phyloP scores from a whole-genome alignment of 345 rosid species.

The Clausena lansium region DNA sequence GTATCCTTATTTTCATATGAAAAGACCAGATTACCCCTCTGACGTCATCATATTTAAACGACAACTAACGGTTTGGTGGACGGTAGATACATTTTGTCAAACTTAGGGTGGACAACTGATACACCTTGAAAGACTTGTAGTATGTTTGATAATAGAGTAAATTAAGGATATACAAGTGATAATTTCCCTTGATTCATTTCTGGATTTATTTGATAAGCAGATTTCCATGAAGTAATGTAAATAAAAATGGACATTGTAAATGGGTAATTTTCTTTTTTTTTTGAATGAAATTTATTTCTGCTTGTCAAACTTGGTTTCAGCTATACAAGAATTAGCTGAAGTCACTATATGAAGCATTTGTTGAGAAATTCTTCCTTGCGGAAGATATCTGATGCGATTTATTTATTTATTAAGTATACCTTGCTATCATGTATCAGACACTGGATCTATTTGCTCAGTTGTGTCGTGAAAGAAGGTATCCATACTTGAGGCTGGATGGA shows the following conservation, averaged over 20 bases:
- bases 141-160: no score
- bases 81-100: no score
- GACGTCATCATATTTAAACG: no score
- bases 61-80: no score
- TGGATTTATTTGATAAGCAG: background rate
- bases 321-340: background rate
- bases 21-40: no score
- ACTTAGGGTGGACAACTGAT: no score
- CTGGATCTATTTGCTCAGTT: conserved; percentile 95
- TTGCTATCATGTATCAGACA: conserved; percentile 52
- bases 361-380: background rate
- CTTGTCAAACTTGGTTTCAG: conserved; percentile 13
- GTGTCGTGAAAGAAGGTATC: conserved; percentile 97
- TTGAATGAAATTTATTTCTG: background rate
- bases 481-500: conserved; percentile 91
- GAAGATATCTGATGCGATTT: conserved; percentile 10
- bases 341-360: conserved; percentile 1
- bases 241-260: background rate
- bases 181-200: background rate
- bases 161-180: no score
- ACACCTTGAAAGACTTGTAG: no score
- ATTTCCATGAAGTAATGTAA: background rate
- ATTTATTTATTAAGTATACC: conserved; percentile 13
- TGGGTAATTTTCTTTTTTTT: background rate
- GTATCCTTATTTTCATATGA: no score